Percentiles rank a stretch among this genome's conserved stretches.
phyloP scores from a whole-genome alignment of 805 yeast species.

The Lachancea sp. region DNA sequence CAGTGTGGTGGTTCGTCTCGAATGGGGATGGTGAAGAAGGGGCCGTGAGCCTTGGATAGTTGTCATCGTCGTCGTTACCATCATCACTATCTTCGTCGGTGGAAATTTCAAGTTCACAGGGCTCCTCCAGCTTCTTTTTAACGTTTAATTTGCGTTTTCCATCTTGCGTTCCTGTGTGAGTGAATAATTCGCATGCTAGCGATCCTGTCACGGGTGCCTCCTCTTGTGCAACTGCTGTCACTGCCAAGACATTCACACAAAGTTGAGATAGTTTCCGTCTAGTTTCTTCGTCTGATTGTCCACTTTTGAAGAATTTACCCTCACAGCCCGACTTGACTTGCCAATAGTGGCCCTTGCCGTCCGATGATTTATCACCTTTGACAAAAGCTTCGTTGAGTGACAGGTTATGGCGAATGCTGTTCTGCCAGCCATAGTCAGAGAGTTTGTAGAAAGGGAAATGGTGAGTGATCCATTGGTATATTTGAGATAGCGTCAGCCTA shows the following conservation, averaged over 20 bases:
- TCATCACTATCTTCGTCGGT: conserved; percentile 5
- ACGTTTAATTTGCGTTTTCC: not conserved
- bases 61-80: not conserved
- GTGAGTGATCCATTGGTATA: conserved; percentile 85
- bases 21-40: conserved; percentile 9
- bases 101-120: conserved; percentile 2
- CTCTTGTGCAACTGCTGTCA: not conserved
- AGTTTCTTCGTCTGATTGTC: conserved; percentile 20
- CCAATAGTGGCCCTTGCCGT: conserved; percentile 89
- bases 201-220: not conserved
- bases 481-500: conserved; percentile 72
- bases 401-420: conserved; percentile 89
- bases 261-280: conserved; percentile 14
- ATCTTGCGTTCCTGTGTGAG: not conserved
- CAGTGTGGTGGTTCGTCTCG: not conserved
- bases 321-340: conserved; percentile 79
- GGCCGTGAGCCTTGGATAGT: not conserved
- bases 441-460: conserved; percentile 77
- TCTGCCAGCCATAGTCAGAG: conserved; percentile 95
- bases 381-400: conserved; percentile 89
- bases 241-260: conserved; percentile 3
- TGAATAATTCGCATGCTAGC: not conserved
- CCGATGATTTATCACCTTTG: conserved; percentile 82
- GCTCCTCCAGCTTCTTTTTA: conserved; percentile 1
- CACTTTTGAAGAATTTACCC: conserved; percentile 62